Evolutionary conservation across 1,139 yeast genomes (phyloP).

Genomic region (Suhomyces bokatorum): DNA sequence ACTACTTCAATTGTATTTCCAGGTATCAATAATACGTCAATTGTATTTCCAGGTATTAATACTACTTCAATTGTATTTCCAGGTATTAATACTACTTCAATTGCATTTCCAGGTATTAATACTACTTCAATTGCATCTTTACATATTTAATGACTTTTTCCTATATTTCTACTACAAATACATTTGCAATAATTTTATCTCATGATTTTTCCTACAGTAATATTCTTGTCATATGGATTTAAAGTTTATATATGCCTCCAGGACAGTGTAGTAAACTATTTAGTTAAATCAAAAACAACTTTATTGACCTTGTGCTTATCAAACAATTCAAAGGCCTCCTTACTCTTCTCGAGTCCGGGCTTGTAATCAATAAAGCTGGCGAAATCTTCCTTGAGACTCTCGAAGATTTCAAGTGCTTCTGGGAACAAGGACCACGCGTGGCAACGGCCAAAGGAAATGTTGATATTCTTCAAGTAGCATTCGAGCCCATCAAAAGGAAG

Average conservation of each 20-base stretch:
- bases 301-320: slow-evolving; percentile 57
- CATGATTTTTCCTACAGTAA: neutral
- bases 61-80: too few relatives aligned
- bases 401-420: slow-evolving; percentile 54
- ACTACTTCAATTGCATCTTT: too few relatives aligned
- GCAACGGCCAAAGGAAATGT: slow-evolving; percentile 64
- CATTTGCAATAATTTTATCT: too few relatives aligned
- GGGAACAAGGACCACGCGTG: slow-evolving; percentile 60
- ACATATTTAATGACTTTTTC: too few relatives aligned
- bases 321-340: slow-evolving; percentile 50
- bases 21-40: neutral
- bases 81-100: too few relatives aligned
- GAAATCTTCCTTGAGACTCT: slow-evolving; percentile 44
- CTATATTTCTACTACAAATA: too few relatives aligned
- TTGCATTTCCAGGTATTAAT: too few relatives aligned
- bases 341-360: slow-evolving; percentile 46
- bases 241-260: neutral
- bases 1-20: too few relatives aligned
- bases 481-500: slow-evolving; percentile 61
- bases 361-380: slow-evolving; percentile 49
- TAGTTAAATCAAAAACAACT: slow-evolving; percentile 45
- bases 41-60: too few relatives aligned
- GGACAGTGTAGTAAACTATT: slow-evolving; percentile 1
- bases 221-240: neutral
- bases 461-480: slow-evolving; percentile 57